Evolutionary conservation across 2,329 filamentous ascomycete species (phyloP).

Genomic region (Venturia asperata): DNA sequence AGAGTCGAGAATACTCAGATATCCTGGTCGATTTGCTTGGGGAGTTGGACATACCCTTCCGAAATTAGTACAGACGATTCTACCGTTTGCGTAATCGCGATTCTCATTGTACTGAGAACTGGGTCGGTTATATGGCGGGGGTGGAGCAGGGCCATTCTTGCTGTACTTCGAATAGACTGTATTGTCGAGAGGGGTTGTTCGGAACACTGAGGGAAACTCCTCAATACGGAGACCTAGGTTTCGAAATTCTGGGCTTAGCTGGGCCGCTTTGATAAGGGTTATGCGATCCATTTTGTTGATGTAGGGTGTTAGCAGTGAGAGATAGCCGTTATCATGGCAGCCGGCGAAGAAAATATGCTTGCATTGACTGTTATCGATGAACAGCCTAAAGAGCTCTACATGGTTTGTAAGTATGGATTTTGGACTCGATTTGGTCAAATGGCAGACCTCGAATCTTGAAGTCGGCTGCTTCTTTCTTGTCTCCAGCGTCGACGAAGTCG

Average conservation of each 20-base stretch:
- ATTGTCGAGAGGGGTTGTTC: constrained; percentile 31
- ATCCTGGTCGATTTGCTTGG: not conserved
- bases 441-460: constrained; percentile 50
- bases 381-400: constrained; percentile 39
- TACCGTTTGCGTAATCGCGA: not conserved
- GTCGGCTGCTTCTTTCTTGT: constrained; percentile 53
- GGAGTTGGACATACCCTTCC: not conserved
- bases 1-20: not conserved
- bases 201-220: constrained; percentile 48
- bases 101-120: constrained; percentile 2
- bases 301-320: constrained; percentile 50
- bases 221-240: constrained; percentile 46
- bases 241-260: constrained; percentile 48
- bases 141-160: not conserved
- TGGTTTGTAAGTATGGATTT: not conserved
- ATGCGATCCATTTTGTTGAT: constrained; percentile 44
- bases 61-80: not conserved
- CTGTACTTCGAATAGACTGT: constrained; percentile 15
- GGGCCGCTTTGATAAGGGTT: constrained; percentile 48
- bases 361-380: constrained; percentile 53
- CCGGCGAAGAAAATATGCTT: constrained; percentile 58
- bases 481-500: constrained; percentile 56
- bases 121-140: not conserved
- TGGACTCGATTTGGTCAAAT: not conserved
- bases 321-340: constrained; percentile 54